Evolutionary conservation across 208 protist genomes (phyloP), one percentile per base, ranked within the genome.

Genomic region (Acanthamoeba culbertsoni): DNA sequence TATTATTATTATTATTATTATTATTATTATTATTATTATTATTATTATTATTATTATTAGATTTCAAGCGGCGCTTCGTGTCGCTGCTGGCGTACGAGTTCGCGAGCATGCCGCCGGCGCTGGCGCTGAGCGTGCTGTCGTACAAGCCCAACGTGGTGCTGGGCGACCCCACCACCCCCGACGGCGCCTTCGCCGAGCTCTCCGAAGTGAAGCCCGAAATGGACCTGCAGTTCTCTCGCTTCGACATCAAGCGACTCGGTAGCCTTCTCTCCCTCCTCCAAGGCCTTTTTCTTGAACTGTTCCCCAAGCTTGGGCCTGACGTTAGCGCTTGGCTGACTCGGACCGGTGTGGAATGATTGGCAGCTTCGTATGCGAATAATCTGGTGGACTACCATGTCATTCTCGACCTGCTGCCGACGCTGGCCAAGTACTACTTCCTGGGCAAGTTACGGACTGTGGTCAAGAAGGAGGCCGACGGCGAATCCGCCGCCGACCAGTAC

Each of bases 341-440:
- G 12, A 55, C 48, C 48, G 18, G 59, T 65, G 59, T 65, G 59
- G 28, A 8, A 31, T 65, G 59, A 2, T 0, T 1, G 28, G 16
- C 2, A 73, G 63, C 33, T 35, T 93, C 98, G 5, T 99, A 98
- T 86, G 95, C 98, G 12, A 97, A 96, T 12, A 97, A 98, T 18
- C 97, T 99, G 59, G 96, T 99, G 0, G 99, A 99, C 94, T 98
- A 98, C 84, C 97, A 98, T 63, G 98, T 99, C 20, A 97, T 99
- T 71, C 93, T 99, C 5, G 99, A 99, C 93, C 95, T 99, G 2
- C 51, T 99, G 8, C 99, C 99, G 12, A 45, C 82, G 40, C 51
- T 99, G 16, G 98, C 98, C 26, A 90, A 95, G 82, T 55, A 98
- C 20, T 99, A 98, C 95, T 99, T 99, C 95, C 93, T 89, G 26